Evolutionary conservation across 164 flowering plant genomes (phyloP).

Genomic region (Berberis vulgaris): DNA sequence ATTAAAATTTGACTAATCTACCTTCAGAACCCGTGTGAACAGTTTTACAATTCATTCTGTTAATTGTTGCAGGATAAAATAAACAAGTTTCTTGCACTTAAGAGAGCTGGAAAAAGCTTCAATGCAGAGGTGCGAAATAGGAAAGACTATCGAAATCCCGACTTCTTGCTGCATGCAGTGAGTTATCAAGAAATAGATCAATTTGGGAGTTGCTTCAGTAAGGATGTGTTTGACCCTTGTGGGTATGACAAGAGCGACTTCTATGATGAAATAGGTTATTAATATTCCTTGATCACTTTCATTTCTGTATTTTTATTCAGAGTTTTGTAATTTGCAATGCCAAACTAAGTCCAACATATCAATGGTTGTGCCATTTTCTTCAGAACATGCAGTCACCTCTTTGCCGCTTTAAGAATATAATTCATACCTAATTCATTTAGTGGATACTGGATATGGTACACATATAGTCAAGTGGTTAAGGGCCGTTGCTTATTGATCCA

Average conservation of each 20-base stretch:
- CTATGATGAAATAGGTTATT: constrained; percentile 79
- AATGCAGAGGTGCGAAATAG: constrained; percentile 87
- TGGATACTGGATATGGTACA: too few relatives aligned
- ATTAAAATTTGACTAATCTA: background rate
- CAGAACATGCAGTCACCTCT: too few relatives aligned
- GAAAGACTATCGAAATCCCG: constrained; percentile 92
- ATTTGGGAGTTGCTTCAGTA: constrained; percentile 91
- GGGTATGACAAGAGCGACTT: constrained; percentile 91
- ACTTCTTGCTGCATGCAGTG: constrained; percentile 85
- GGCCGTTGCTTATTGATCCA: too few relatives aligned
- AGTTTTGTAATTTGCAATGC: background rate
- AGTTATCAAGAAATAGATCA: constrained; percentile 91
- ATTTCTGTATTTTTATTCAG: background rate
- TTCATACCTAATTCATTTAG: too few relatives aligned
- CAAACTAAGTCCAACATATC: background rate
- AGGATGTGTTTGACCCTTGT: constrained; percentile 94
- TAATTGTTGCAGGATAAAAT: constrained; percentile 58
- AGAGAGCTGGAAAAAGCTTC: constrained; percentile 75
- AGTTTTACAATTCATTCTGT: background rate
- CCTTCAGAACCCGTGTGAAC: too few relatives aligned
- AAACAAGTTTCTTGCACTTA: constrained; percentile 61
- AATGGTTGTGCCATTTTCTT: too few relatives aligned
- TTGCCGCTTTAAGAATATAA: too few relatives aligned
- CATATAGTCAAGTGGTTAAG: too few relatives aligned
- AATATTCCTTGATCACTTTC: constrained; percentile 7